Base-by-base conservation (phyloP, 805 yeast genomes). In the Barnettozyma wickerhamii region DNA sequence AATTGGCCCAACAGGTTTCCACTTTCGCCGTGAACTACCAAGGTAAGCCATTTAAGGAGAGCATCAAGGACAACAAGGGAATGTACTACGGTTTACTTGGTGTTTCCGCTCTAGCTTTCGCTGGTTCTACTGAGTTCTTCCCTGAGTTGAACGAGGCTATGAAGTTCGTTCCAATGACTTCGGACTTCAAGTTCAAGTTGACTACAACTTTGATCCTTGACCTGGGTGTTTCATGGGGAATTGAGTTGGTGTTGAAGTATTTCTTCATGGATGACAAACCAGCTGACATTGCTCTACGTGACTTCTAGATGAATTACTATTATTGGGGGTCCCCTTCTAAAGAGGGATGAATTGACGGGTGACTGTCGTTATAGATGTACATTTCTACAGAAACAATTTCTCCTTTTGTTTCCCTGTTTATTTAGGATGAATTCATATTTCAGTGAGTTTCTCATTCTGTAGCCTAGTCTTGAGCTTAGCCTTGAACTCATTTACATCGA, bases 21-120 rank as follows among this genome's bases (percentile, higher is more conserved):
- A 93, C 99, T 0, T 93, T 90, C 71, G 96, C 96, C 17, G 96
- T 93, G 43, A 93, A 93, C 68, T 93, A 93, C 65, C 95, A 88
- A 69, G 99, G 99, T 41, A 81, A 84, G 52, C 99, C 99, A 41
- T 93, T 93, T 71, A 83, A 95, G 63, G 96, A 93, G 67, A 79
- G 87, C 42, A 84, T 93, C 54, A 72, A 71, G 40, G 95, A 84
- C 63, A 93, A 93, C 68, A 85, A 82, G 65, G 98, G 97, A 50
- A 93, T 93, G 98, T 91, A 84, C 68, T 91, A 87, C 53, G 99
- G 99, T 19, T 73, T 93, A 42, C 60, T 91, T 28, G 96, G 96
- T 51, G 97, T 91, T 50, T 84, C 95, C 19, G 87, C 76, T 30
- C 73, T 93, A 55, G 95, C 97, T 2, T 64, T 93, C 42, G 75